Conservation (phyloP, 176 grass and related monocot genomes). For the Saccharum officinarum region DNA sequence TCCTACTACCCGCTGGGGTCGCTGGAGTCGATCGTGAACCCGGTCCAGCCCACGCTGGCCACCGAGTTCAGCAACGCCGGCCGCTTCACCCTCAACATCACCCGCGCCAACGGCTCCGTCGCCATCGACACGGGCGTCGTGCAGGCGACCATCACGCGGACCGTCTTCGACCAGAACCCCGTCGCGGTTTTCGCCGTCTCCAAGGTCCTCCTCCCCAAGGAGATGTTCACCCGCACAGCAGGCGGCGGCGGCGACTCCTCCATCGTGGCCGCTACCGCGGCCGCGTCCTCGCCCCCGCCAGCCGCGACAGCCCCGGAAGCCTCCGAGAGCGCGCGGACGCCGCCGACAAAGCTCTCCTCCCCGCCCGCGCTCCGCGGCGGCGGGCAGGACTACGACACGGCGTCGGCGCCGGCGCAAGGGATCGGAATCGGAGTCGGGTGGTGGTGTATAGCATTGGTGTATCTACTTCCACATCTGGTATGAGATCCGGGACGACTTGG, state of each 20-base stretch:
- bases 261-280: neutral
- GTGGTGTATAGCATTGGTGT: constrained; percentile 54
- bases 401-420: neutral
- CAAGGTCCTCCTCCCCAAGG: constrained; percentile 81
- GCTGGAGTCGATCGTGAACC: constrained; percentile 93
- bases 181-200: constrained; percentile 90
- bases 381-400: constrained; percentile 14
- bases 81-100: constrained; percentile 90
- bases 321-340: constrained; percentile 18
- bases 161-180: constrained; percentile 89
- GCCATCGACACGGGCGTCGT: constrained; percentile 90
- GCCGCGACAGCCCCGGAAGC: constrained; percentile 25
- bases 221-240: constrained; percentile 56
- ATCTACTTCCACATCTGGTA: constrained; percentile 29
- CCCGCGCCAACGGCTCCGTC: constrained; percentile 68
- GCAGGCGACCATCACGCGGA: constrained; percentile 82
- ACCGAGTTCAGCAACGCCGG: constrained; percentile 77
- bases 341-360: constrained; percentile 56
- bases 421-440: neutral
- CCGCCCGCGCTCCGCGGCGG: constrained; percentile 47
- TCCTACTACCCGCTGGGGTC: constrained; percentile 92
- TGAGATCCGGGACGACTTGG: constrained; percentile 36
- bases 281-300: constrained; percentile 1
- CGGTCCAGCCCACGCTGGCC: constrained; percentile 78
- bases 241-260: neutral